phyloP scores from a whole-genome alignment of 2,329 filamentous ascomycete genomes.

The Helotiales sp. region DNA sequence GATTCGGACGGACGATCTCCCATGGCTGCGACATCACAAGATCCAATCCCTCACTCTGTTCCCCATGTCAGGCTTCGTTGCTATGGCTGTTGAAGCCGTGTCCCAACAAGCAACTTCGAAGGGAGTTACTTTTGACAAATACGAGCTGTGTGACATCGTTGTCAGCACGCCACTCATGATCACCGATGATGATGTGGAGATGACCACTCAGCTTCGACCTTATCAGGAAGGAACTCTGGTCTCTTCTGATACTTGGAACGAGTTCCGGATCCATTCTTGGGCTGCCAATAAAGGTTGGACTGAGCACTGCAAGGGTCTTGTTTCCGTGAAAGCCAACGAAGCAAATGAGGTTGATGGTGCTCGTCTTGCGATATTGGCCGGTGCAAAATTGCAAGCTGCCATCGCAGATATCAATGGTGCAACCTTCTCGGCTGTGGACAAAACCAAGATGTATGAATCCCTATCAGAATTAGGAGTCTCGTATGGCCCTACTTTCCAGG shows the following conservation, averaged over 20 bases:
- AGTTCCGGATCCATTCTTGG: slow-evolving; percentile 58
- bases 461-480: slow-evolving; percentile 48
- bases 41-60: slow-evolving; percentile 34
- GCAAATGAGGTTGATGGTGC: slow-evolving; percentile 41
- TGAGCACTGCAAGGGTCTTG: slow-evolving; percentile 56
- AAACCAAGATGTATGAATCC: slow-evolving; percentile 45
- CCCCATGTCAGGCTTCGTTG: slow-evolving; percentile 37
- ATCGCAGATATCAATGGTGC: slow-evolving; percentile 35
- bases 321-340: slow-evolving; percentile 41
- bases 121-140: slow-evolving; percentile 40
- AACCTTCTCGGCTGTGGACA: slow-evolving; percentile 34
- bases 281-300: slow-evolving; percentile 53
- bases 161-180: slow-evolving; percentile 49
- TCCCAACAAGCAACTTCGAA: slow-evolving; percentile 27
- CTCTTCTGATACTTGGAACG: slow-evolving; percentile 49
- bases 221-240: slow-evolving; percentile 42
- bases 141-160: slow-evolving; percentile 48
- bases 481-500: slow-evolving; percentile 54
- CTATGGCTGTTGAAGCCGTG: slow-evolving; percentile 38
- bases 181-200: slow-evolving; percentile 49
- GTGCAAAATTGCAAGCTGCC: slow-evolving; percentile 32
- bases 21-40: slow-evolving; percentile 47
- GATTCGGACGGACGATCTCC: slow-evolving; percentile 35
- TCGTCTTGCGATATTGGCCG: not conserved
- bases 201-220: slow-evolving; percentile 48